A percentile compares a stretch with the other conserved stretches of the same genome.
phyloP scores from a whole-genome alignment of 208 protist genomes.

The Trypanosoma rangeli region DNA sequence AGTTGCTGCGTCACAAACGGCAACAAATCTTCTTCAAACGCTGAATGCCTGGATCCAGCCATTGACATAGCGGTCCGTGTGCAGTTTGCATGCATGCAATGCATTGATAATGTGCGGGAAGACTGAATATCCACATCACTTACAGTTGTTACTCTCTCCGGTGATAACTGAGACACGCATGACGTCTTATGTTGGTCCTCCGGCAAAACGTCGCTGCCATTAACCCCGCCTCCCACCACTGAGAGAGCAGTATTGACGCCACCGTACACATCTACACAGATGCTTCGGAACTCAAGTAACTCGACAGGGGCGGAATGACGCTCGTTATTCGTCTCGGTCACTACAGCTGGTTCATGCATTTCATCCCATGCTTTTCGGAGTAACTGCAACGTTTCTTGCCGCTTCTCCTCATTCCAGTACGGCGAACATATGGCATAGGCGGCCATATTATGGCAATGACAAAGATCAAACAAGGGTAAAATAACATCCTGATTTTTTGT shows the following conservation, averaged over 20 bases:
- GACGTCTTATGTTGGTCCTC: not conserved
- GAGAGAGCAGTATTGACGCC: not conserved
- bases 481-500: not conserved
- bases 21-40: slow-evolving; percentile 21
- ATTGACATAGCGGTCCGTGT: not conserved
- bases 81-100: not conserved
- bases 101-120: slow-evolving; percentile 2
- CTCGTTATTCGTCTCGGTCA: not conserved
- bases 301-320: not conserved
- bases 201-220: not conserved
- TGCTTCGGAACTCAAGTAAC: not conserved
- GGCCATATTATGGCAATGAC: slow-evolving; percentile 9
- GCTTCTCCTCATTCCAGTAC: slow-evolving; percentile 24
- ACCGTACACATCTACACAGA: not conserved
- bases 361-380: slow-evolving; percentile 14
- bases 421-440: slow-evolving; percentile 25
- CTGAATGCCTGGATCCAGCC: not conserved
- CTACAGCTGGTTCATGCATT: not conserved
- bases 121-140: slow-evolving; percentile 15
- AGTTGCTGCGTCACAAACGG: slow-evolving; percentile 53
- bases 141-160: not conserved
- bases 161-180: not conserved
- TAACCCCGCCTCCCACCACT: not conserved
- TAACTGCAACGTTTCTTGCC: slow-evolving; percentile 8
- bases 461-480: not conserved